Conservation (phyloP, 1,139 yeast species). For the Diutina siamensis region DNA sequence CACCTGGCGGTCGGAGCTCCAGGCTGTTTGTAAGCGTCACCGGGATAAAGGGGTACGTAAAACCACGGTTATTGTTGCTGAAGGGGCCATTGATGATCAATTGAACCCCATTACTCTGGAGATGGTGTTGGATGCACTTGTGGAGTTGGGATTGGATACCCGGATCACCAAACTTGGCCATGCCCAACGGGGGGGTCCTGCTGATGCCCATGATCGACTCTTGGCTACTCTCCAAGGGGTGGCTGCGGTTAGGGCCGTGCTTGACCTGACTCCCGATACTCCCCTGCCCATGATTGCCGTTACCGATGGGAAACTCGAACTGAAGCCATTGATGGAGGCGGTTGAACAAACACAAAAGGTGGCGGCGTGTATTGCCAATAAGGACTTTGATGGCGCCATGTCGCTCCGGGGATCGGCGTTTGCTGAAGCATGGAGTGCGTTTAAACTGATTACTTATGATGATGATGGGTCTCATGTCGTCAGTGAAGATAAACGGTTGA, state of each 20-base stretch:
- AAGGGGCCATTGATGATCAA: conserved; percentile 65
- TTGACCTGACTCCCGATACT: conserved; percentile 58
- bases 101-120: conserved; percentile 54
- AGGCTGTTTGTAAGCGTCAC: conserved; percentile 53
- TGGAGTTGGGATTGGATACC: conserved; percentile 64
- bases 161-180: conserved; percentile 74
- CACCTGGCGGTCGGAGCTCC: conserved; percentile 49
- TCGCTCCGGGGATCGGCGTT: conserved; percentile 61
- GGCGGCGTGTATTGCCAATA: conserved; percentile 52
- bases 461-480: conserved; percentile 55
- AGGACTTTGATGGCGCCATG: conserved; percentile 56
- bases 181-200: conserved; percentile 81
- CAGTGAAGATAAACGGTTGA: conserved; percentile 44
- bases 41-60: conserved; percentile 64
- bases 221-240: conserved; percentile 77
- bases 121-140: conserved; percentile 58
- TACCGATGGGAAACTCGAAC: conserved; percentile 57
- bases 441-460: conserved; percentile 55
- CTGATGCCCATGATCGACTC: conserved; percentile 68
- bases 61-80: conserved; percentile 74
- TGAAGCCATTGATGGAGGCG: conserved; percentile 63
- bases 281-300: conserved; percentile 73
- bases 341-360: conserved; percentile 59
- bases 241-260: conserved; percentile 69
- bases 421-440: conserved; percentile 60